A percentile compares a stretch with the other conserved stretches of the same genome.
phyloP scores from a whole-genome alignment of 2,329 filamentous ascomycete species.

The Alternaria sp. region DNA sequence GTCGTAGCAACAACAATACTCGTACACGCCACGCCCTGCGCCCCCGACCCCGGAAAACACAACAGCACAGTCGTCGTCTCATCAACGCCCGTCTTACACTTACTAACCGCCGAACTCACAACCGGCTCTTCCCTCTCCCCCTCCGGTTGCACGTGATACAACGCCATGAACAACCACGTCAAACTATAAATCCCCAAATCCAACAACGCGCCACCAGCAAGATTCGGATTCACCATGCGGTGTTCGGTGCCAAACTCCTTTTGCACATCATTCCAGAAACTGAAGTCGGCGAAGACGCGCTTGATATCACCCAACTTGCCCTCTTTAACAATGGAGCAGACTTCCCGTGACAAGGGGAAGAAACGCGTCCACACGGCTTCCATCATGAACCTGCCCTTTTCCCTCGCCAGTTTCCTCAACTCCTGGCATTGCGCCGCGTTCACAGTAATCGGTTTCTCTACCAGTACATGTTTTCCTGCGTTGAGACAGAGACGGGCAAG shows the following conservation, averaged over 20 bases:
- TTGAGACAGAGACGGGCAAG: constrained; percentile 84
- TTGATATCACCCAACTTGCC: constrained; percentile 63
- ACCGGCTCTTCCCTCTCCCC: constrained; percentile 69
- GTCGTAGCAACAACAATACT: constrained; percentile 54
- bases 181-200: constrained; percentile 89
- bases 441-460: constrained; percentile 89
- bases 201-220: constrained; percentile 82
- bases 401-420: constrained; percentile 72
- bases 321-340: constrained; percentile 68
- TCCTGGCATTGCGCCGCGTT: constrained; percentile 77
- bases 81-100: constrained; percentile 75
- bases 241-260: constrained; percentile 62
- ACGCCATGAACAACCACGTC: constrained; percentile 87
- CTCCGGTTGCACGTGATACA: constrained; percentile 64
- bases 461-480: constrained; percentile 85
- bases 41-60: constrained; percentile 67
- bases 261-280: constrained; percentile 66
- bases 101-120: constrained; percentile 69
- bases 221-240: constrained; percentile 83
- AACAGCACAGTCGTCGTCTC: constrained; percentile 77
- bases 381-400: constrained; percentile 64
- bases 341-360: constrained; percentile 81
- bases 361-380: constrained; percentile 85
- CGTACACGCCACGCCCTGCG: constrained; percentile 71
- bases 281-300: constrained; percentile 64